Evolutionary conservation across 495 filamentous ascomycete genomes (phyloP), one percentile per base, ranked within the genome.

Genomic region (Talaromyces liani): DNA sequence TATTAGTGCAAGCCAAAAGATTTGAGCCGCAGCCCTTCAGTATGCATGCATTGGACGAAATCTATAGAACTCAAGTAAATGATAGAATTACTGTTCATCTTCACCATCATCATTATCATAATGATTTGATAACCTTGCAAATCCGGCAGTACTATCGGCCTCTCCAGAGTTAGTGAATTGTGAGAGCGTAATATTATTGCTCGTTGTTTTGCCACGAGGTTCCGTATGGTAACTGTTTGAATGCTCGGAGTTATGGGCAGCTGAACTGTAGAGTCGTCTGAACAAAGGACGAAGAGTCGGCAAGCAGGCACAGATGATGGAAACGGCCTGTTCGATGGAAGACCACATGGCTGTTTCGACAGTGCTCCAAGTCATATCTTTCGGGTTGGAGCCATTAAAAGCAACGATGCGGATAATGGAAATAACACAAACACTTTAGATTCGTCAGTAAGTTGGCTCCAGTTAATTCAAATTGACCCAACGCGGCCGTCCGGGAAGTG

Each of bases 311-410:
- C 82, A 83, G 9, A 79, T 64, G 45, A 85, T 81, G 1, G 75
- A 80, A 24, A 80, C 66, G 12, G 79, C 80, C 41, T 83, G 73
- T 60, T 85, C 82, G 62, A 84, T 73, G 12, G 80, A 75, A 47
- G 76, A 80, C 75, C 81, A 84, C 22, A 77, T 73, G n/a, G 77
- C 68, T 9, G 77, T 70, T 14, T 63, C 53, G 57, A 78, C 61
- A 45, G 54, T 67, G 24, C 60, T 63, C 56, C 62, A 69, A 2
- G 68, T 69, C 5, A 55, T 53, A 55, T 75, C 66, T 64, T 65
- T 14, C 47, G 47, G 10, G 69, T 45, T 4, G 66, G 68, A 27
- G 14, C 41, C 41, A 71, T n/a, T 54, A 58, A 68, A 68, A 31
- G 53, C 18, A 27, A 66, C n/a, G 34, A 66, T 64, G 12, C 67